Evolutionary conservation across 2,329 filamentous ascomycete genomes (phyloP), one percentile per base, ranked within the genome.

Genomic region (Sporothrix sp.): DNA sequence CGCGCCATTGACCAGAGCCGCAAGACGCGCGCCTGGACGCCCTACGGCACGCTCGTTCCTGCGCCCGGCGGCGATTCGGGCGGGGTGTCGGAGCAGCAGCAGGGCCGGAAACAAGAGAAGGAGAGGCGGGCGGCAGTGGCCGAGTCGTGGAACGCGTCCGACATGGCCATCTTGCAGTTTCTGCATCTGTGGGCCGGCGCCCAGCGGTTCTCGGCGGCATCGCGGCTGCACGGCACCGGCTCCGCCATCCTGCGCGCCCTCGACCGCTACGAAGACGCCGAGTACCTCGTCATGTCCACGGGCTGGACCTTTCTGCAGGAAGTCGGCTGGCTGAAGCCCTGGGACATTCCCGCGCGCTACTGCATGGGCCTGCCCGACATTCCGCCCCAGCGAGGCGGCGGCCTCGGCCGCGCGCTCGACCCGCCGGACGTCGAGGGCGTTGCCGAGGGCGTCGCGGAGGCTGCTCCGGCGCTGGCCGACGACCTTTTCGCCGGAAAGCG

Each of bases 291-390:
- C 21, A 62, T 67, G 13, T 61, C 63, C 36, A 69, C 71, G 4
- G 75, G 75, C 32, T 82, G 78, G 72, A 73, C 78, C 1, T 87
- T 90, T 56, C 66, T 93, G 27, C 84, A 90, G 59, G 87, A 93
- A 62, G 71, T 90, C 36, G 85, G 85, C 10, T 78, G 81, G 48
- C 74, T 88, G 37, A 68, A 77, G 7, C 83, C 85, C 0, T 87
- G 82, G 75, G 84, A 89, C 58, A 78, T 87, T 43, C 74, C 75
- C 3, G 70, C 77, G 4, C 72, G 82, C 3, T 87, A 85, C 63
- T 74, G 74, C 28, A 64, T 76, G 42, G 70, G 76, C 16, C 70
- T 82, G 21, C 78, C 78, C 0, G 70, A 63, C 18, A 66, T 73
- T 16, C 61, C 63, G 33, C 67, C 76, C 20, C 60, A 66, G 23